phyloP scores from a whole-genome alignment of 2,329 filamentous ascomycete genomes.

The Mycosphaerella sp. region DNA sequence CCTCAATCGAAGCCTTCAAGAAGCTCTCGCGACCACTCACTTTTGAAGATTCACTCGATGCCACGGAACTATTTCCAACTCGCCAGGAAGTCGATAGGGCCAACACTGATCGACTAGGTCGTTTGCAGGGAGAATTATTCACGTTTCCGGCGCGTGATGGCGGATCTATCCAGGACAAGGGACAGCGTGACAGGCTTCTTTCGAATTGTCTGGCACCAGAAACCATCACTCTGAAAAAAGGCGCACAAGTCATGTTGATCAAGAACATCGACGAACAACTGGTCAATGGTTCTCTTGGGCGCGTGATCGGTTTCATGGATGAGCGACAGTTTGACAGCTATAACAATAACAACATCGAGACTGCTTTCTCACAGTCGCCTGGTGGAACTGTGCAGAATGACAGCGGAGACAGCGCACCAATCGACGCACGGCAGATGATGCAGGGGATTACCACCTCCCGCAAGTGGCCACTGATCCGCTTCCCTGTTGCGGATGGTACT shows the following conservation, averaged over 20 bases:
- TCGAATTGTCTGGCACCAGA: slow-evolving; percentile 91
- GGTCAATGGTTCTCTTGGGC: slow-evolving; percentile 90
- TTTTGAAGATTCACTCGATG: slow-evolving; percentile 67
- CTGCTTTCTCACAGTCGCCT: slow-evolving; percentile 19
- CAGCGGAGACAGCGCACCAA: slow-evolving; percentile 22
- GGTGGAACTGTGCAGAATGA: slow-evolving; percentile 31
- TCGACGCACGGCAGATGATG: slow-evolving; percentile 47
- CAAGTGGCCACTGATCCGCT: slow-evolving; percentile 78
- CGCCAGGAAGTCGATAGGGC: slow-evolving; percentile 82
- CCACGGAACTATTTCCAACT: slow-evolving; percentile 91
- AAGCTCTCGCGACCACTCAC: slow-evolving; percentile 62
- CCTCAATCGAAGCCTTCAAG: slow-evolving; percentile 71
- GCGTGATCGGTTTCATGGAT: slow-evolving; percentile 74
- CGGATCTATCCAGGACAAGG: slow-evolving; percentile 60
- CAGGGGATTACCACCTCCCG: slow-evolving; percentile 45
- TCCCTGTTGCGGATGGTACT: slow-evolving; percentile 71
- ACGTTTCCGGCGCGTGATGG: slow-evolving; percentile 69
- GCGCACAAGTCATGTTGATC: slow-evolving; percentile 98
- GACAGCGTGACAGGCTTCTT: slow-evolving; percentile 68
- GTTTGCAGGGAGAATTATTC: slow-evolving; percentile 60
- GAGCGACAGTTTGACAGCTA: slow-evolving; percentile 44
- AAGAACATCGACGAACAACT: slow-evolving; percentile 94
- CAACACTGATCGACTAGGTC: slow-evolving; percentile 66
- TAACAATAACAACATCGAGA: slow-evolving; percentile 27
- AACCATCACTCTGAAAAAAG: slow-evolving; percentile 72